A percentile compares a stretch with the other conserved stretches of the same genome.
These are phyloP conservation scores for Pyricularia pennisetigena DNA, from an alignment of 2,329 filamentous ascomycete species.

Conservation along the genomic window DNA sequence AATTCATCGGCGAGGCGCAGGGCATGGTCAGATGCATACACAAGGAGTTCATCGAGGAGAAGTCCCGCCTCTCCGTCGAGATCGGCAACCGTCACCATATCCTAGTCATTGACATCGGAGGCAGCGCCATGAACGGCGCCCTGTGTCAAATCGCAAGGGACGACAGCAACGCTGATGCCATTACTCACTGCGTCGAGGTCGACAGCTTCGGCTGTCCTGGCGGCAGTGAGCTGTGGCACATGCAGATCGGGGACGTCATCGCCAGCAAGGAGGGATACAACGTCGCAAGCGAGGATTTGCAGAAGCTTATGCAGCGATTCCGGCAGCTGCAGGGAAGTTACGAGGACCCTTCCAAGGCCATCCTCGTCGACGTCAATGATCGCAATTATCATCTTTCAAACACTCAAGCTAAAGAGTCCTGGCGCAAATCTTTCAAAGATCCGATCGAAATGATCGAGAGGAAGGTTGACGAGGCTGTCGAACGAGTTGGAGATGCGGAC, in stretches of 20 bases:
- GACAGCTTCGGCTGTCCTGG: background rate
- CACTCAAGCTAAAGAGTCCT: background rate
- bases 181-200: background rate
- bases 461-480: background rate
- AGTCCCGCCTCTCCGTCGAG: background rate
- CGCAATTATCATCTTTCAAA: background rate
- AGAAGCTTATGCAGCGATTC: background rate
- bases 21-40: background rate
- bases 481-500: background rate
- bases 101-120: conserved; percentile 1
- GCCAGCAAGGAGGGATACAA: background rate
- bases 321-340: background rate
- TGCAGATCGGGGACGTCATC: background rate
- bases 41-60: background rate
- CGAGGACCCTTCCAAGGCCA: background rate
- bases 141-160: background rate
- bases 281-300: background rate
- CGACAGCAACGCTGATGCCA: no score
- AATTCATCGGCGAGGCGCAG: background rate
- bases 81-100: background rate
- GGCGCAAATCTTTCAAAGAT: background rate
- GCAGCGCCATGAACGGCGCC: background rate
- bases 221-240: conserved; percentile 1
- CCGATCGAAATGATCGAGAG: background rate
- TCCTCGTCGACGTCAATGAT: background rate